A percentile compares a stretch with the other conserved stretches of the same genome.
Conservation (phyloP, 306 rosid genomes). For the Rubus idaeus region DNA sequence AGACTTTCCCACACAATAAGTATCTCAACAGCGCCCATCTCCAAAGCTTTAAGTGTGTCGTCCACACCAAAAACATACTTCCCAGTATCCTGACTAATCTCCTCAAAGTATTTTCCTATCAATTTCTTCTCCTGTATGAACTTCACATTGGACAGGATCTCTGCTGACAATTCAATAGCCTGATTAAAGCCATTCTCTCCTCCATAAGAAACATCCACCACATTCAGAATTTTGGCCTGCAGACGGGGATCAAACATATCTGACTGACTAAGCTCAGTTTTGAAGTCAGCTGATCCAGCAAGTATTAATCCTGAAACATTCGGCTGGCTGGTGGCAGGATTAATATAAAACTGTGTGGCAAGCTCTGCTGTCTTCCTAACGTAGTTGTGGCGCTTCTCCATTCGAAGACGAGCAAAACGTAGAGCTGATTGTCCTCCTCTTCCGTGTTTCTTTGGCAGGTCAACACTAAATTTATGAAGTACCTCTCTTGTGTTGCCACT, state of each 20-base stretch:
- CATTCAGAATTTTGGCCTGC: slow-evolving; percentile 80
- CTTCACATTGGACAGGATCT: slow-evolving; percentile 77
- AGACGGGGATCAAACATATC: slow-evolving; percentile 93
- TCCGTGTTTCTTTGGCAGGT: slow-evolving; percentile 85
- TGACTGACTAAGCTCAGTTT: slow-evolving; percentile 88
- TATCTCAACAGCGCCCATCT: slow-evolving; percentile 89
- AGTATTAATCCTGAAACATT: slow-evolving; percentile 85
- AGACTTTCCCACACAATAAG: slow-evolving; percentile 87
- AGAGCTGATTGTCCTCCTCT: slow-evolving; percentile 96
- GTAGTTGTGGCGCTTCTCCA: slow-evolving; percentile 89
- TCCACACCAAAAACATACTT: slow-evolving; percentile 86
- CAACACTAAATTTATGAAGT: slow-evolving; percentile 82
- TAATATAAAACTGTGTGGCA: slow-evolving; percentile 78
- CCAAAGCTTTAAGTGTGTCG: slow-evolving; percentile 80
- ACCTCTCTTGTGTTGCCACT: slow-evolving; percentile 91
- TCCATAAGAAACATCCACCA: slow-evolving; percentile 86
- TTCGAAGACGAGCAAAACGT: slow-evolving; percentile 88
- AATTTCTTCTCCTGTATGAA: slow-evolving; percentile 82
- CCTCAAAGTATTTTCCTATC: slow-evolving; percentile 86
- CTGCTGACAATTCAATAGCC: slow-evolving; percentile 80
- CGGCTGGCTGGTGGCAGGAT: slow-evolving; percentile 91
- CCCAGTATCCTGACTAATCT: slow-evolving; percentile 92
- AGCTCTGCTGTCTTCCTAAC: slow-evolving; percentile 93
- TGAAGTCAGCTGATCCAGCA: slow-evolving; percentile 94
- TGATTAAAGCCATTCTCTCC: slow-evolving; percentile 91